These are phyloP conservation scores for Letharia columbiana DNA, from an alignment of 495 filamentous ascomycete species.

Conservation along the genomic window DNA sequence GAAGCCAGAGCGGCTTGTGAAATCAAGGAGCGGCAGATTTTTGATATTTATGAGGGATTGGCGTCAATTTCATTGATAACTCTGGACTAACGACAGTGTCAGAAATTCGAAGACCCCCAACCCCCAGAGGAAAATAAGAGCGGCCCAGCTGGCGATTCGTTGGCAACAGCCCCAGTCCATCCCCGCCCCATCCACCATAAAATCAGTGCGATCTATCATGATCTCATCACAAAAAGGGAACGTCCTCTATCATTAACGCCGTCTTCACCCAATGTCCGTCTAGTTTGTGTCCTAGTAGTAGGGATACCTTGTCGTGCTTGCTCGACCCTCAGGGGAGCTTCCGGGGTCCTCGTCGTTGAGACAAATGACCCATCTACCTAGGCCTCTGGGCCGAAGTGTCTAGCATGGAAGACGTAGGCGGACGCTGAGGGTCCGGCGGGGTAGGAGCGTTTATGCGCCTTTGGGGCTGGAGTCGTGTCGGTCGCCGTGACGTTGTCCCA, in stretches of 20 bases:
- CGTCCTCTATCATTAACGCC: slow-evolving; percentile 1
- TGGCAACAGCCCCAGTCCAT: slow-evolving; percentile 2
- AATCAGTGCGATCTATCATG: neutral
- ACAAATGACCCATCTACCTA: neutral
- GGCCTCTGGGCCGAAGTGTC: neutral
- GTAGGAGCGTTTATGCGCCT: slow-evolving; percentile 2
- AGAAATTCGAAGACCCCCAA: slow-evolving; percentile 4
- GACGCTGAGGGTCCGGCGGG: slow-evolving; percentile 5
- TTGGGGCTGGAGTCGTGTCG: slow-evolving; percentile 6
- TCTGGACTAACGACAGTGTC: slow-evolving; percentile 1
- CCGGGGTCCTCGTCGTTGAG: neutral
- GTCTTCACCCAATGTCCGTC: neutral
- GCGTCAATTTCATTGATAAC: neutral
- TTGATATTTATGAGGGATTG: neutral
- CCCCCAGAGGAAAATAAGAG: neutral
- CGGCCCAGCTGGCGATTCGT: slow-evolving; percentile 1
- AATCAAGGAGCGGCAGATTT: neutral
- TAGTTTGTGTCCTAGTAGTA: neutral
- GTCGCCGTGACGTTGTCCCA: slow-evolving; percentile 14
- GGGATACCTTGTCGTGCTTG: neutral
- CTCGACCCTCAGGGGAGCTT: slow-evolving; percentile 2
- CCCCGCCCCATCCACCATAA: neutral
- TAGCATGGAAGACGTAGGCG: slow-evolving; percentile 1
- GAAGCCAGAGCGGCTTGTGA: neutral
- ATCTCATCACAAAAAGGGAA: slow-evolving; percentile 2